A percentile compares a stretch with the other conserved stretches of the same genome.
These are phyloP conservation scores for Heliamphora exappendiculata DNA, from an alignment of 148 eudicot genomes.

Conservation along the genomic window DNA sequence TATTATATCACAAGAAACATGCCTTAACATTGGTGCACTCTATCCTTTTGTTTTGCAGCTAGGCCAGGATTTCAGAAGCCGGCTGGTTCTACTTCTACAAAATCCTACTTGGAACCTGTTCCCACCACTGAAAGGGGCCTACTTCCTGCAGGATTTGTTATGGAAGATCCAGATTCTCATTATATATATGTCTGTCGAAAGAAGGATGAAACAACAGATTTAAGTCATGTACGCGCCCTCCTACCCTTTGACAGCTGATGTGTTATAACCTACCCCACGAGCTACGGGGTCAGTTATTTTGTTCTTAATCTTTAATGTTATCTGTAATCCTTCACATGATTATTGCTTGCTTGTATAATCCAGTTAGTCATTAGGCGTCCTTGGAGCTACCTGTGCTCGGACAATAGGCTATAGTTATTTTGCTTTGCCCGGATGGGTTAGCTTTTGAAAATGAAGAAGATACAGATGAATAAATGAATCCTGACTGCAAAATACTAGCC, in stretches of 20 bases:
- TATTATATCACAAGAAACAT: background rate
- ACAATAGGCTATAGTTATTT: background rate
- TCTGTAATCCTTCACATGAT: background rate
- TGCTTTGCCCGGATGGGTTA: background rate
- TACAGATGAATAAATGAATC: background rate
- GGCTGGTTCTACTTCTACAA: constrained; percentile 34
- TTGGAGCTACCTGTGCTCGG: background rate
- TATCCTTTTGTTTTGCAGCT: constrained; percentile 45
- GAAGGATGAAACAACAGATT: constrained; percentile 24
- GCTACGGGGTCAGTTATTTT: background rate
- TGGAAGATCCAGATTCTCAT: constrained; percentile 93
- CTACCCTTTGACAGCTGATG: constrained; percentile 16
- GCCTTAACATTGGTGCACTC: background rate
- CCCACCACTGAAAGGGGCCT: constrained; percentile 63
- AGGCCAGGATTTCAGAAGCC: constrained; percentile 73
- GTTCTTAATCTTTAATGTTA: background rate
- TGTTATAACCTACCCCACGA: background rate
- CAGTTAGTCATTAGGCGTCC: background rate
- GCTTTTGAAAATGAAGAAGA: background rate
- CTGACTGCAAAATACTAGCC: background rate
- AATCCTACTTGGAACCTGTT: constrained; percentile 53
- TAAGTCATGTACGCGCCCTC: constrained; percentile 15
- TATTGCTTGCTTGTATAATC: constrained; percentile 1
- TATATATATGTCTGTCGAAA: constrained; percentile 71
- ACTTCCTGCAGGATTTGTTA: constrained; percentile 50